Evolutionary conservation across 495 filamentous ascomycete genomes (phyloP).

Genomic region (Podospora appendiculata): DNA sequence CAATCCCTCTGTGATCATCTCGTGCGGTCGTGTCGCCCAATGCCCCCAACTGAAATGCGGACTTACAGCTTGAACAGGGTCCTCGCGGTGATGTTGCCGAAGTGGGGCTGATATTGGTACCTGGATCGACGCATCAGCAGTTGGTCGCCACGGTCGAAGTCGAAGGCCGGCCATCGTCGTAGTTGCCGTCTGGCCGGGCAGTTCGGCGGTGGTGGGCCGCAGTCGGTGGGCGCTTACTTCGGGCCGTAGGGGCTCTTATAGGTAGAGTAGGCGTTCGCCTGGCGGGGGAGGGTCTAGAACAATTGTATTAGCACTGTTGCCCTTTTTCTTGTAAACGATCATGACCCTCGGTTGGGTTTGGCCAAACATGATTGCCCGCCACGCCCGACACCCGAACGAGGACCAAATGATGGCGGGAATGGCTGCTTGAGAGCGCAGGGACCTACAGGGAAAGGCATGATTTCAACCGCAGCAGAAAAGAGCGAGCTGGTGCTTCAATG

Average conservation of each 20-base stretch:
- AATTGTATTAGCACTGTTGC: conserved; percentile 15
- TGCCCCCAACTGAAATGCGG: no score
- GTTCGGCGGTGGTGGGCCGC: no score
- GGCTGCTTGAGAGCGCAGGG: neutral
- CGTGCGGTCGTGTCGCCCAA: no score
- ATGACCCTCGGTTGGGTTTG: no score
- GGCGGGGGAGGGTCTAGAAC: conserved; percentile 28
- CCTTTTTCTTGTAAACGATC: no score
- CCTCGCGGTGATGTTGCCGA: conserved; percentile 31
- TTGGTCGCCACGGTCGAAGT: neutral
- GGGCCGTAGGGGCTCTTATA: conserved; percentile 46
- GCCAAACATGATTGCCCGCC: neutral
- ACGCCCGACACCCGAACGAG: neutral
- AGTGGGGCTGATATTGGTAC: conserved; percentile 39
- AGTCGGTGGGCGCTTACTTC: conserved; percentile 33
- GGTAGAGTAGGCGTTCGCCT: conserved; percentile 16
- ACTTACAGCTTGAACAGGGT: conserved; percentile 32
- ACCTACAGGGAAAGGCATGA: conserved; percentile 37
- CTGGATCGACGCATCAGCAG: conserved; percentile 26
- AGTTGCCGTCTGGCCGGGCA: no score
- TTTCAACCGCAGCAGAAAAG: conserved; percentile 13
- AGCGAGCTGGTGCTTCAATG: conserved; percentile 26
- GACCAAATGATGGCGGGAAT: neutral
- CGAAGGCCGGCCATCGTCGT: neutral
- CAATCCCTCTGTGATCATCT: neutral